Conservation (phyloP, 495 filamentous ascomycete genomes). For the Penicillium coprophilum region DNA sequence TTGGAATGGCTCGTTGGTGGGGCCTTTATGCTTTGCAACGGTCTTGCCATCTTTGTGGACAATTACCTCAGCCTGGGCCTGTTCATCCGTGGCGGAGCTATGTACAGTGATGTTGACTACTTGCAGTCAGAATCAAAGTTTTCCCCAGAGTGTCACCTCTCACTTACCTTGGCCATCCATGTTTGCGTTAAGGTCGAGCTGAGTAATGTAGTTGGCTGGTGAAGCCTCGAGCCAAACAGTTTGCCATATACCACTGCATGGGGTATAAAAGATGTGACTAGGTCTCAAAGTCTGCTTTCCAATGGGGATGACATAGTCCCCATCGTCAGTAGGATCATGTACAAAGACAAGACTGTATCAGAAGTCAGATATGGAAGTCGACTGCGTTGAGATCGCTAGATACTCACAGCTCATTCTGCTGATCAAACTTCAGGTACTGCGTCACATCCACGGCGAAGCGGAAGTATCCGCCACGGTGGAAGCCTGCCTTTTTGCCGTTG, state of each 20-base stretch:
- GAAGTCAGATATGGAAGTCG: conserved; percentile 10
- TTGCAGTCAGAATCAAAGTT: conserved; percentile 15
- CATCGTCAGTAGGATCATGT: conserved; percentile 61
- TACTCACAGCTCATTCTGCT: conserved; percentile 54
- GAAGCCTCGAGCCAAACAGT: conserved; percentile 65
- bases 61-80: conserved; percentile 40
- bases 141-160: not conserved
- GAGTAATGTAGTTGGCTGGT: conserved; percentile 52
- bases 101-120: conserved; percentile 55
- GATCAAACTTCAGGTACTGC: conserved; percentile 38
- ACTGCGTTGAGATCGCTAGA: not conserved
- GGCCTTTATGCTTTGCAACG: conserved; percentile 38
- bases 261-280: conserved; percentile 68
- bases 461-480: conserved; percentile 62
- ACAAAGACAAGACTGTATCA: conserved; percentile 57
- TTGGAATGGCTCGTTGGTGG: conserved; percentile 47
- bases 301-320: conserved; percentile 56
- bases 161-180: conserved; percentile 58
- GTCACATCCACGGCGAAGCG: conserved; percentile 62
- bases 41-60: conserved; percentile 43
- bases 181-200: conserved; percentile 55
- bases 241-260: conserved; percentile 71
- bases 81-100: conserved; percentile 29
- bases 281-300: conserved; percentile 61
- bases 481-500: conserved; percentile 55